A percentile compares a stretch with the other conserved stretches of the same genome.
Conservation (phyloP, 169 alveolate species). For the Eimeria maxima region DNA sequence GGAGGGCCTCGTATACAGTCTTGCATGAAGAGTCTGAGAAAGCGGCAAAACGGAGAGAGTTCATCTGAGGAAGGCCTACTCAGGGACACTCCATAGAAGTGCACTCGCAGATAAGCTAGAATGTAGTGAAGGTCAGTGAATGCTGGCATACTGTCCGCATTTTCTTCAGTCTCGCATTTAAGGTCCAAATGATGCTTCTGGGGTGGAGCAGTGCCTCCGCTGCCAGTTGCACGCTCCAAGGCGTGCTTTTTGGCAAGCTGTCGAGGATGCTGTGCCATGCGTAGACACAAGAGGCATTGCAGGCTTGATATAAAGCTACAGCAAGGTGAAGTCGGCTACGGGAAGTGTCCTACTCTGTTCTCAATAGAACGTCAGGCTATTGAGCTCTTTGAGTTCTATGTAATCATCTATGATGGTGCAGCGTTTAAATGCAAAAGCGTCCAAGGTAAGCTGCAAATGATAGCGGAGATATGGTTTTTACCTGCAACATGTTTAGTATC, state of each 20-base stretch:
- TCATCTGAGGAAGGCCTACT: neutral
- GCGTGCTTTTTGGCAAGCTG: constrained; percentile 71
- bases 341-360: neutral
- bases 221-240: constrained; percentile 74
- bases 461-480: neutral
- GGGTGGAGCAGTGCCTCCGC: constrained; percentile 49
- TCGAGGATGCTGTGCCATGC: constrained; percentile 62
- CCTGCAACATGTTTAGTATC: constrained; percentile 68
- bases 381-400: neutral
- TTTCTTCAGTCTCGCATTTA: constrained; percentile 52
- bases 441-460: neutral
- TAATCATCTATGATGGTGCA: neutral
- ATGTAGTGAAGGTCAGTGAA: neutral
- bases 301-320: neutral
- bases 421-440: neutral
- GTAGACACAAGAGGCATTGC: neutral
- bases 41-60: neutral
- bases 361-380: neutral
- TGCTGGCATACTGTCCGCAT: constrained; percentile 49
- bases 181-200: constrained; percentile 69
- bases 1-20: constrained; percentile 75
- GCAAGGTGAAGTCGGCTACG: neutral
- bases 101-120: neutral
- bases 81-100: neutral
- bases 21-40: constrained; percentile 53